phyloP scores from a whole-genome alignment of 306 rosid genomes.

The Acacia confusa region DNA sequence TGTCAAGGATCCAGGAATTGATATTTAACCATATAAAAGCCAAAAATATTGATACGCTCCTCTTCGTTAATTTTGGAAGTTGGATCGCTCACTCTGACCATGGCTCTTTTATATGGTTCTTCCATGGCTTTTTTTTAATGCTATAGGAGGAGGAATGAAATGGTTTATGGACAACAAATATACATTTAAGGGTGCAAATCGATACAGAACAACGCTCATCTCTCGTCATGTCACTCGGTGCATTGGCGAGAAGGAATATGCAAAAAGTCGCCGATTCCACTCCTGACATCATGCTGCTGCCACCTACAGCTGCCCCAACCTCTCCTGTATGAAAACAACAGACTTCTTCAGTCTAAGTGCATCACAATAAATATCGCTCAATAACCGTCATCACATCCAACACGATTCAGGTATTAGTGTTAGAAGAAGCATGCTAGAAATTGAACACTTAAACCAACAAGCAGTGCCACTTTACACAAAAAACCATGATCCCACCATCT shows the following conservation, averaged over 20 bases:
- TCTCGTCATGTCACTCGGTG: conserved; percentile 14
- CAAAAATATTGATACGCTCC: neutral
- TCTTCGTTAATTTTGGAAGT: neutral
- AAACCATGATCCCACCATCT: neutral
- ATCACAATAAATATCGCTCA: neutral
- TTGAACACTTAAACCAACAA: neutral
- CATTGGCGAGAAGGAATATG: conserved; percentile 28
- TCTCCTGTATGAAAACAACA: conserved; percentile 67
- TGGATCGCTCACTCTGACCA: neutral
- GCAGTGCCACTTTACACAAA: neutral
- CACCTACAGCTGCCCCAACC: conserved; percentile 72
- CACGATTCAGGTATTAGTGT: neutral
- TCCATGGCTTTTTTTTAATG: neutral
- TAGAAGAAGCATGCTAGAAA: neutral
- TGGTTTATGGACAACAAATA: conserved; percentile 13
- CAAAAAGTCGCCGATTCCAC: conserved; percentile 28
- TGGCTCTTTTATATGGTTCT: neutral
- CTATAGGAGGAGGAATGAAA: neutral
- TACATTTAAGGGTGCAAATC: conserved; percentile 30
- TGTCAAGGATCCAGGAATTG: neutral
- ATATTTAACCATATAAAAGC: neutral
- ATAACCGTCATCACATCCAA: neutral
- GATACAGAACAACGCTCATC: conserved; percentile 37
- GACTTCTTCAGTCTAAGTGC: conserved; percentile 14
- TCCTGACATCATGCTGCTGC: conserved; percentile 34